phyloP scores from a whole-genome alignment of 306 rosid species.

The Lathyrus oleraceus region DNA sequence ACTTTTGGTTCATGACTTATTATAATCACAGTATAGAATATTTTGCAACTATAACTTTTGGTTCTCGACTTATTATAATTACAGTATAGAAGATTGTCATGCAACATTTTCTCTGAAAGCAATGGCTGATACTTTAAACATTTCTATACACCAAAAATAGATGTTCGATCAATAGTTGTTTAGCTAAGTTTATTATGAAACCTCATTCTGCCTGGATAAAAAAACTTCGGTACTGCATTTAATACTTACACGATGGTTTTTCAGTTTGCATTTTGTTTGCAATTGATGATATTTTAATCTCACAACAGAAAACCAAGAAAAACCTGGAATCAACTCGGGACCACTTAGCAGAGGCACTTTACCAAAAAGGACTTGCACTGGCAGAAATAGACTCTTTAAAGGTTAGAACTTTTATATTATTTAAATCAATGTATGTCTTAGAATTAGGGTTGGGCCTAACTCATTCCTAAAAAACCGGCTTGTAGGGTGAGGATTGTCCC shows the following conservation, averaged over 20 bases:
- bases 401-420: conserved; percentile 54
- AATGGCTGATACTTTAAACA: conserved; percentile 14
- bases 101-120: conserved; percentile 12
- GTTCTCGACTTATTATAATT: conserved; percentile 12
- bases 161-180: conserved; percentile 9
- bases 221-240: neutral
- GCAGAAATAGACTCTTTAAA: conserved; percentile 64
- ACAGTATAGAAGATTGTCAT: conserved; percentile 9
- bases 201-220: neutral
- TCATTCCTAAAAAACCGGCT: too few species aligned
- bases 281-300: conserved; percentile 20
- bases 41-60: conserved; percentile 17
- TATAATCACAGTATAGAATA: conserved; percentile 13
- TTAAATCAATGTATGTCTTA: neutral
- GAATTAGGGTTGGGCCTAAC: too few species aligned
- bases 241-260: neutral
- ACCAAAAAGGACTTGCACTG: conserved; percentile 87
- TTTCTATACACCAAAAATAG: neutral
- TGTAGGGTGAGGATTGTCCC: too few species aligned
- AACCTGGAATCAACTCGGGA: conserved; percentile 82
- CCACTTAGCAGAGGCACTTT: conserved; percentile 82
- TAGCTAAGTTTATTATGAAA: neutral
- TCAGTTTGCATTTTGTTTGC: conserved; percentile 21
- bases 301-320: conserved; percentile 70
- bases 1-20: conserved; percentile 17